phyloP scores from a whole-genome alignment of 2,329 filamentous ascomycete species.

The Raffaelea arxii region DNA sequence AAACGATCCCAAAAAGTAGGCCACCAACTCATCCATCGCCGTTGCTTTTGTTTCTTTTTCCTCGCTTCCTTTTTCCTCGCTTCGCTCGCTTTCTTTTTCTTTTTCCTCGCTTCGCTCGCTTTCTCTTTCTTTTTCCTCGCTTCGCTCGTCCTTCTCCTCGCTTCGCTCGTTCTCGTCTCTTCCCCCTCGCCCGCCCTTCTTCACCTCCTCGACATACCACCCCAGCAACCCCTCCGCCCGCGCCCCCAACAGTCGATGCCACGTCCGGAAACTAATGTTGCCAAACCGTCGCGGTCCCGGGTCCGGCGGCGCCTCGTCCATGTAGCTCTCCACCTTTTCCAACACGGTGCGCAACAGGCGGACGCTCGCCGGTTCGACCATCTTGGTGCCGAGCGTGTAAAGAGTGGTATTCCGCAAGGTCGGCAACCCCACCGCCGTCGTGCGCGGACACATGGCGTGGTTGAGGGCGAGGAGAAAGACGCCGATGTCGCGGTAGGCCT shows the following conservation, averaged over 20 bases:
- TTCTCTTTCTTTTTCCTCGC: slow-evolving; percentile 8
- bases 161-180: slow-evolving; percentile 15
- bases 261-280: slow-evolving; percentile 81
- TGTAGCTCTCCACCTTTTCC: slow-evolving; percentile 50
- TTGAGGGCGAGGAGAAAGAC: slow-evolving; percentile 86
- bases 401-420: slow-evolving; percentile 28
- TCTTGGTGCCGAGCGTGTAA: slow-evolving; percentile 31
- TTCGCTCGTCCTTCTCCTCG: slow-evolving; percentile 14
- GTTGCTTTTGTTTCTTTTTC: no score
- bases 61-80: slow-evolving; percentile 14
- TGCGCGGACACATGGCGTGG: slow-evolving; percentile 68
- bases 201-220: slow-evolving; percentile 38
- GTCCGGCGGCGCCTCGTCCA: slow-evolving; percentile 74
- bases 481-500: slow-evolving; percentile 80
- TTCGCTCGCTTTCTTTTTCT: slow-evolving; percentile 1
- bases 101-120: slow-evolving; percentile 17
- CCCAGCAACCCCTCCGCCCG: slow-evolving; percentile 45
- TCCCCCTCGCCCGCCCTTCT: slow-evolving; percentile 1
- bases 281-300: slow-evolving; percentile 82
- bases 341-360: slow-evolving; percentile 58
- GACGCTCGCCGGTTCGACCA: slow-evolving; percentile 46
- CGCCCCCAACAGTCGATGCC: slow-evolving; percentile 62
- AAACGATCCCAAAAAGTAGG: slow-evolving; percentile 78
- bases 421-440: slow-evolving; percentile 23
- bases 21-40: slow-evolving; percentile 51